phyloP scores from a whole-genome alignment of 2,329 filamentous ascomycete genomes.

The Cladosporium austrohemisphaericum region DNA sequence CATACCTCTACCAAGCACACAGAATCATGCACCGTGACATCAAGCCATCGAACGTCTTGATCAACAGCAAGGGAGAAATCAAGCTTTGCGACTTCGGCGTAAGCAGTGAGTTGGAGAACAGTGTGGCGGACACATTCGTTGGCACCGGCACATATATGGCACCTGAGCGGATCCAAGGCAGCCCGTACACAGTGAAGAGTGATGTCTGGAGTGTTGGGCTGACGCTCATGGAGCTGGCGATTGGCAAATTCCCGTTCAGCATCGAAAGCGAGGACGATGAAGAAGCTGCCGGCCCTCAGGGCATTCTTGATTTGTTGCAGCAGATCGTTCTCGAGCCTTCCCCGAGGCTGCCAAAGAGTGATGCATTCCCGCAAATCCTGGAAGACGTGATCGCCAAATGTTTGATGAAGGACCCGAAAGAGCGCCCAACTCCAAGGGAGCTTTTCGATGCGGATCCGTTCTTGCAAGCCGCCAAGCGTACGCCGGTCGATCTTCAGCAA shows the following conservation, averaged over 20 bases:
- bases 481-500: constrained; percentile 85
- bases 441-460: constrained; percentile 92
- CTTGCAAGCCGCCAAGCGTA: constrained; percentile 92
- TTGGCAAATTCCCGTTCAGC: constrained; percentile 94
- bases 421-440: constrained; percentile 86
- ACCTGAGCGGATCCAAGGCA: constrained; percentile 93
- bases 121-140: constrained; percentile 95
- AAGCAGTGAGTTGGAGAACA: constrained; percentile 96
- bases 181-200: constrained; percentile 95
- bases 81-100: constrained; percentile 99
- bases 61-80: constrained; percentile 91
- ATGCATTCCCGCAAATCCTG: constrained; percentile 90
- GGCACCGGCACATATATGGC: constrained; percentile 99
- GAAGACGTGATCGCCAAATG: constrained; percentile 98
- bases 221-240: constrained; percentile 93
- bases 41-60: constrained; percentile 95
- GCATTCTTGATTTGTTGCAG: constrained; percentile 91
- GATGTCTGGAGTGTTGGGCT: constrained; percentile 98
- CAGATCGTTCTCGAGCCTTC: constrained; percentile 97
- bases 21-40: constrained; percentile 99
- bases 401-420: constrained; percentile 81
- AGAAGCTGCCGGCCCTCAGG: constrained; percentile 70
- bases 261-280: constrained; percentile 71
- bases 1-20: constrained; percentile 91
- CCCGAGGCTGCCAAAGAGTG: constrained; percentile 89